Percentiles rank a stretch among this genome's conserved stretches.
These are phyloP conservation scores for Batkoa obscura DNA, from an alignment of 371 early-diverging fungal species.

Conservation along the genomic window DNA sequence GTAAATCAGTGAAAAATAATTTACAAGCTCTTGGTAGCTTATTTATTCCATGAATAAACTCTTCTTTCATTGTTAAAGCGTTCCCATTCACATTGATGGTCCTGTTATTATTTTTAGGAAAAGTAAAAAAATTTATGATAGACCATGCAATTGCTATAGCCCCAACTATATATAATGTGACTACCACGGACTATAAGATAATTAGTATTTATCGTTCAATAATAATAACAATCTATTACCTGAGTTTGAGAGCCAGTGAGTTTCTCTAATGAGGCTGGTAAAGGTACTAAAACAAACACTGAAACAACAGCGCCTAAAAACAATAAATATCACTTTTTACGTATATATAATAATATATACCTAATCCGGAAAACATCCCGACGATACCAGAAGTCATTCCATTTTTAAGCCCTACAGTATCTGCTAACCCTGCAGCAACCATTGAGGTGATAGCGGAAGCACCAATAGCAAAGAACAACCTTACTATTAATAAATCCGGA, in stretches of 20 bases:
- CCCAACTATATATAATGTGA: conserved; percentile 8
- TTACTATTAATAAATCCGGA: conserved; percentile 25
- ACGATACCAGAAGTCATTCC: conserved; percentile 27
- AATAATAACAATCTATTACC: background rate
- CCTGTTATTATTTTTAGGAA: background rate
- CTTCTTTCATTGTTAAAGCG: background rate
- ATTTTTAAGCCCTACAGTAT: conserved; percentile 23
- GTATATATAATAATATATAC: too few species aligned
- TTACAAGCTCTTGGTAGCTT: conserved; percentile 5
- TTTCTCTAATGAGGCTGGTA: background rate
- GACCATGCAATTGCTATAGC: background rate
- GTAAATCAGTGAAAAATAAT: conserved; percentile 27
- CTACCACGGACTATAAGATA: conserved; percentile 1
- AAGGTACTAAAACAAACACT: background rate
- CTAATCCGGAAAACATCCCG: conserved; percentile 27
- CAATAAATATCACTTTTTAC: too few species aligned
- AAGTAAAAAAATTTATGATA: conserved; percentile 1
- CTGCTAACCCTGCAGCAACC: conserved; percentile 37
- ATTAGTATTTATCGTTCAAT: too few species aligned
- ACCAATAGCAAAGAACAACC: conserved; percentile 40
- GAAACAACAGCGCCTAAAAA: background rate
- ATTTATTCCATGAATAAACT: background rate
- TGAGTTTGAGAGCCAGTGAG: conserved; percentile 3
- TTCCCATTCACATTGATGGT: background rate
- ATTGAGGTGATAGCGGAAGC: conserved; percentile 44